Conservation (phyloP, 768 basidiomycete genomes). For the Agrocybe praecox region DNA sequence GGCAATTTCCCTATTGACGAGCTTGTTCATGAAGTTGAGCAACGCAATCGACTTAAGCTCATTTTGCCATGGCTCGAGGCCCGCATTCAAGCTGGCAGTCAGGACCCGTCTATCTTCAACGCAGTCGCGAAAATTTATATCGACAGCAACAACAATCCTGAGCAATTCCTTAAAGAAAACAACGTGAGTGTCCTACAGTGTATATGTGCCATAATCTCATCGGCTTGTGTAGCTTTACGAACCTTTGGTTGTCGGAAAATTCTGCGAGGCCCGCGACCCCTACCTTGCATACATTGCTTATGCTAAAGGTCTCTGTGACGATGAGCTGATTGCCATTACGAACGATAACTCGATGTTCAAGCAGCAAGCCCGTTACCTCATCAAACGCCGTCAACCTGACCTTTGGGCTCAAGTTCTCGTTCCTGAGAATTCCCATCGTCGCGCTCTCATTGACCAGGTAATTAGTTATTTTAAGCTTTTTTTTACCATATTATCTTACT, state of each 20-base stretch:
- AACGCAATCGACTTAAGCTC: conserved; percentile 92
- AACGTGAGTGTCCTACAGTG: conserved; percentile 60
- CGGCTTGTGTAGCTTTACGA: conserved; percentile 76
- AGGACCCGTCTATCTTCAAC: conserved; percentile 94
- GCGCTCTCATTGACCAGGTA: conserved; percentile 92
- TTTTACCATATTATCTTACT: not conserved
- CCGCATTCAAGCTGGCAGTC: conserved; percentile 90
- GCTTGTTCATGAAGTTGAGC: conserved; percentile 95
- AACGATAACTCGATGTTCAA: conserved; percentile 99
- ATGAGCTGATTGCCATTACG: conserved; percentile 94
- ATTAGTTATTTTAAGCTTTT: conserved; percentile 11
- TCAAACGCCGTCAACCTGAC: conserved; percentile 93
- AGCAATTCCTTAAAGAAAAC: conserved; percentile 97
- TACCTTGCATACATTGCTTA: conserved; percentile 99
- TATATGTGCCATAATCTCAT: conserved; percentile 6
- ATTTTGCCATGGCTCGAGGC: conserved; percentile 98
- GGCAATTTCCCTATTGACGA: conserved; percentile 99
- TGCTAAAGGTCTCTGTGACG: conserved; percentile 98
- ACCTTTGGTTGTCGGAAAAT: conserved; percentile 96
- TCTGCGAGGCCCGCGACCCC: conserved; percentile 98
- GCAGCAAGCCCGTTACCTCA: conserved; percentile 97
- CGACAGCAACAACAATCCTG: conserved; percentile 98
- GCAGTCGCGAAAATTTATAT: conserved; percentile 98
- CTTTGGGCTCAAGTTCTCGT: conserved; percentile 96
- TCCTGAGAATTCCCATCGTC: conserved; percentile 88